Base-by-base conservation (phyloP, 805 yeast species). In the Pichia rugopelliculosa region DNA sequence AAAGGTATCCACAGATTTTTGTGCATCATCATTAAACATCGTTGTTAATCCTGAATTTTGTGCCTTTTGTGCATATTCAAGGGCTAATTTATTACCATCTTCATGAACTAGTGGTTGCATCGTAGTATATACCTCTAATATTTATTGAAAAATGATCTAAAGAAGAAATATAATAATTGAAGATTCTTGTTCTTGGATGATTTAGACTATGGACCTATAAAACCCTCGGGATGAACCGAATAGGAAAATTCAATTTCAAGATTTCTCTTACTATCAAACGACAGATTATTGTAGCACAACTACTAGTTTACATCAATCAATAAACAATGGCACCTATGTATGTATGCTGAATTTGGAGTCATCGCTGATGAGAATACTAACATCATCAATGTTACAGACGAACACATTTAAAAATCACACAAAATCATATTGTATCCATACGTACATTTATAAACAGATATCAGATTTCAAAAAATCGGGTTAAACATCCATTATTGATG, bases 401-500 rank as follows among this genome's bases (percentile, higher is more conserved):
- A 6, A 53, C 64, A 24, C 59, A 57, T 48, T 45, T 59, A n/a
- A 44, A 40, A 17, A 33, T 59, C 11, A 47, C 53, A 1, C 40
- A 48, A 13, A 27, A 42, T 1, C 45, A 45, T 41, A 58, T 51
- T 13, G 23, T 62, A 3, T 57, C 65, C 1, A 49, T 60, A 6
- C 47, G 66, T 18, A 58, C 64, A 1, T 63, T 61, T 38, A 48
- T 62, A 12, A 60, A 62, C 36, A 41, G 56, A 15, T 52, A 47
- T 20, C 59, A 60, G 39, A 48, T 61, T 3, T 50, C 57, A 40
- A 55, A 55, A 34, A 54, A 53, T 34, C 42, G 51, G 51, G 24
- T 37, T 38, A 22, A 56, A 55, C 42, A 48, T 54, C 46, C 47
- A 36, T 24, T 47, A 12, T 24, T 43, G 20, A 34, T 47, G 46